phyloP scores from a whole-genome alignment of 2,329 filamentous ascomycete species.

The Penicillium olsonii region DNA sequence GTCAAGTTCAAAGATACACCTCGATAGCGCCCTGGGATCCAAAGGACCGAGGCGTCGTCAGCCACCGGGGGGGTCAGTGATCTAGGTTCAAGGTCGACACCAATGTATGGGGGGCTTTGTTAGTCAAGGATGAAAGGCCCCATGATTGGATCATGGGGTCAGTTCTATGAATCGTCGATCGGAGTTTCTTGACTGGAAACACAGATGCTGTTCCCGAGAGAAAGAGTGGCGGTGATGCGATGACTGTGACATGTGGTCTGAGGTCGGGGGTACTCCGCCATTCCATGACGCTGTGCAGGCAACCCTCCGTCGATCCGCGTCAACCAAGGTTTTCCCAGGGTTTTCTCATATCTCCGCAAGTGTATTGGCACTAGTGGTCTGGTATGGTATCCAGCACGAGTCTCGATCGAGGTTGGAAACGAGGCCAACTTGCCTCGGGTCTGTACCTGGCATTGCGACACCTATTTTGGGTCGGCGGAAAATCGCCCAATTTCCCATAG shows the following conservation, averaged over 20 bases:
- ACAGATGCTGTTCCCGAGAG: background rate
- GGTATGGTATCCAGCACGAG: background rate
- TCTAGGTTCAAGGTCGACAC: background rate
- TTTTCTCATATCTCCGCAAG: background rate
- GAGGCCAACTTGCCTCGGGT: constrained; percentile 16
- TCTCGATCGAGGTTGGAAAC: constrained; percentile 11
- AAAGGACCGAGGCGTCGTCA: constrained; percentile 2
- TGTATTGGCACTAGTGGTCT: background rate
- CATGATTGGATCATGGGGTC: background rate
- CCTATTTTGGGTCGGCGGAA: background rate
- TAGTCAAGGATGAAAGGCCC: background rate
- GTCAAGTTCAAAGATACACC: background rate
- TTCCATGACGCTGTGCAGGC: constrained; percentile 6
- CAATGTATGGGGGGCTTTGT: background rate
- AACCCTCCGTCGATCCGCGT: constrained; percentile 3
- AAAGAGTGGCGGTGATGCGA: background rate
- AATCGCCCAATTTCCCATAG: constrained; percentile 5
- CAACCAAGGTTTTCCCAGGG: background rate
- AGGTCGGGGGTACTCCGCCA: too few species aligned
- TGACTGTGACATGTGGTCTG: constrained; percentile 8
- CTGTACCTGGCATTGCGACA: constrained; percentile 21
- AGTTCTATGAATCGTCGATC: background rate
- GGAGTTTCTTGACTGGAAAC: background rate
- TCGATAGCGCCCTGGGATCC: background rate
- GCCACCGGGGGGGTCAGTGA: constrained; percentile 4